Evolutionary conservation across 2,329 filamentous ascomycete species (phyloP), one percentile per base, ranked within the genome.

Genomic region (Thelonectria blattea): DNA sequence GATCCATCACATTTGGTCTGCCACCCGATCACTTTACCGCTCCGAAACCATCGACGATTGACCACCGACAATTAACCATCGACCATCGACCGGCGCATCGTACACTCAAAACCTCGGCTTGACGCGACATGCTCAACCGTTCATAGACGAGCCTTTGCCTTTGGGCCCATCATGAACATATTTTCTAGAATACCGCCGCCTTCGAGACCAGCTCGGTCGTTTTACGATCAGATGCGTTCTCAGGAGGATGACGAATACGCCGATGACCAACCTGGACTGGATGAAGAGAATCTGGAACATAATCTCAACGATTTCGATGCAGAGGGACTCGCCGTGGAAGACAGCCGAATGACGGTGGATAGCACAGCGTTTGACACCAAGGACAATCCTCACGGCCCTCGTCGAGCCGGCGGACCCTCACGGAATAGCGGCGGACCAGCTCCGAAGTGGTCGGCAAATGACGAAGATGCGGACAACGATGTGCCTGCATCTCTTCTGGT

Each of bases 401-500:
- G 59, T 7, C 65, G 54, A 30, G 48, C 52, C 15, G 57, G 45
- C 9, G 45, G 55, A 5, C 63, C 59, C 32, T 15, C 59, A 15
- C 67, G 65, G 62, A 67, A 56, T 53, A 64, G 49, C 18, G 56
- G 63, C 7, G 62, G 59, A 7, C 43, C 55, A 14, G 39, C 63
- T 37, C 49, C 68, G 14, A 64, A 66, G 56, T 75, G 72, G 75
- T 59, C 68, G 32, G 52, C 61, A 5, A 69, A 79, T 15, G 83
- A 86, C 30, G 81, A 85, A 3, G 81, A 84, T 10, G 43, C 34
- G 5, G 82, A 85, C 56, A 86, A 88, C 56, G 87, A 89, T 67
- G 87, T 89, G 0, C 87, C 87, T 0, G 84, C 82, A 17, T 90
- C 87, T 3, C 76, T 90, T 17, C 73, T 90, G 17, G 82, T 90